These are phyloP conservation scores for Wickerhamiella infanticola DNA, from an alignment of 1,139 yeast species.

Conservation along the genomic window DNA sequence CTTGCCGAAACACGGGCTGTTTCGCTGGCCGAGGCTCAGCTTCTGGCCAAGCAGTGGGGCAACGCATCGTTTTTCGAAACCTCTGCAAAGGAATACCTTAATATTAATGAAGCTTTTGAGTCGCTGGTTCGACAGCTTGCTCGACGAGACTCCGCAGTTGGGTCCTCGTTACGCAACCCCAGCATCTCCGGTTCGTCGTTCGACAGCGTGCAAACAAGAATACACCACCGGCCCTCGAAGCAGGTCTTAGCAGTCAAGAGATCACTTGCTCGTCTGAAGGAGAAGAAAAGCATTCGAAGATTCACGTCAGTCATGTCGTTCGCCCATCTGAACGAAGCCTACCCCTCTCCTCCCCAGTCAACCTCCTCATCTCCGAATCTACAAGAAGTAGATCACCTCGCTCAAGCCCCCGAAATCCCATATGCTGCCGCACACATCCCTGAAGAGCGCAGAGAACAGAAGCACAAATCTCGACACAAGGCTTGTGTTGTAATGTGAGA, in stretches of 20 bases:
- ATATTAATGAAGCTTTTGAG: conserved; percentile 78
- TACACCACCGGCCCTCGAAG: conserved; percentile 8
- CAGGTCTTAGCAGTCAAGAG: conserved; percentile 9
- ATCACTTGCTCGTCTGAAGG: conserved; percentile 9
- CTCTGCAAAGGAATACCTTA: conserved; percentile 72
- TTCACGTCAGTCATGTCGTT: conserved; percentile 1
- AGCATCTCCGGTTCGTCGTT: conserved; percentile 8
- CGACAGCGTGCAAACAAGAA: conserved; percentile 6
- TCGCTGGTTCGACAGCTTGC: conserved; percentile 64
- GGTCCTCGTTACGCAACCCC: conserved; percentile 8
- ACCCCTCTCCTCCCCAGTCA: background rate
- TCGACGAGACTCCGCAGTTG: conserved; percentile 23
- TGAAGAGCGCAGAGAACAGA: background rate
- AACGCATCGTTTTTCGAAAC: conserved; percentile 67
- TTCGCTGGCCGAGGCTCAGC: conserved; percentile 28
- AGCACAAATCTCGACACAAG: background rate
- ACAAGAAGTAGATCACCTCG: background rate
- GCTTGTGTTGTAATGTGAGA: background rate
- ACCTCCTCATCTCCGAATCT: background rate
- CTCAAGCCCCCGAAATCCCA: background rate
- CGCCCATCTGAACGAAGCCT: background rate
- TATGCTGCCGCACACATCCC: background rate
- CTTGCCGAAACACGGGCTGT: conserved; percentile 27
- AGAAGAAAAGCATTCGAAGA: conserved; percentile 9
- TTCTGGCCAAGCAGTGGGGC: conserved; percentile 79